Evolutionary conservation across 2,329 filamentous ascomycete genomes (phyloP).

Genomic region (Arthrobotrys iridis): DNA sequence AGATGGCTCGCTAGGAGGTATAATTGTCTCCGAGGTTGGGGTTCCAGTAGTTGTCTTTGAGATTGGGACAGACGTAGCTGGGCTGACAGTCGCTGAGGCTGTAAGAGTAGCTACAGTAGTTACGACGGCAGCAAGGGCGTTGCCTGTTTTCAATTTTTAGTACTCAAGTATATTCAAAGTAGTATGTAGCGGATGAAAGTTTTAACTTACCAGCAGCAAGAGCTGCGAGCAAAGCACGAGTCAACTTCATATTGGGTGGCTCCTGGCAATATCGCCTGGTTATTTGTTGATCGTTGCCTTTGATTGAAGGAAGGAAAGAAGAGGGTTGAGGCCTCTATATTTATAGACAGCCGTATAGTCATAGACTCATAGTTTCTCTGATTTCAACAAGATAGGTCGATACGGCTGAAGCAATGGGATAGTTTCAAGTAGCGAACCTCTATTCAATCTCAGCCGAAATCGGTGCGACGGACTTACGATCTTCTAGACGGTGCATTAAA

Average conservation of each 20-base stretch:
- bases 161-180: background rate
- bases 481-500: background rate
- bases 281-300: slow-evolving; percentile 14
- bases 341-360: slow-evolving; percentile 29
- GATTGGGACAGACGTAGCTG: background rate
- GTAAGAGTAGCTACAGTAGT: slow-evolving; percentile 3
- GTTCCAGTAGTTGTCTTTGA: background rate
- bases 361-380: background rate
- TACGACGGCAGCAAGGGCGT: slow-evolving; percentile 7
- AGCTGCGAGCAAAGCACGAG: slow-evolving; percentile 30
- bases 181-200: background rate
- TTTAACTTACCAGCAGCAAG: slow-evolving; percentile 27
- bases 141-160: slow-evolving; percentile 17
- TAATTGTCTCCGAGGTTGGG: slow-evolving; percentile 8
- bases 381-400: background rate
- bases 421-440: slow-evolving; percentile 23
- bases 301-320: background rate
- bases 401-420: background rate
- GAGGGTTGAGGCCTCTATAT: slow-evolving; percentile 8
- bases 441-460: background rate
- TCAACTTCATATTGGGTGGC: slow-evolving; percentile 31
- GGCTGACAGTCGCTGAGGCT: background rate
- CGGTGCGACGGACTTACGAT: background rate
- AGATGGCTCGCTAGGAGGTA: slow-evolving; percentile 37
- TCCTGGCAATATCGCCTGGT: slow-evolving; percentile 1